A percentile compares a stretch with the other conserved stretches of the same genome.
Evolutionary conservation across 768 basidiomycete genomes (phyloP).

Genomic region (Favolaschia claudopus): DNA sequence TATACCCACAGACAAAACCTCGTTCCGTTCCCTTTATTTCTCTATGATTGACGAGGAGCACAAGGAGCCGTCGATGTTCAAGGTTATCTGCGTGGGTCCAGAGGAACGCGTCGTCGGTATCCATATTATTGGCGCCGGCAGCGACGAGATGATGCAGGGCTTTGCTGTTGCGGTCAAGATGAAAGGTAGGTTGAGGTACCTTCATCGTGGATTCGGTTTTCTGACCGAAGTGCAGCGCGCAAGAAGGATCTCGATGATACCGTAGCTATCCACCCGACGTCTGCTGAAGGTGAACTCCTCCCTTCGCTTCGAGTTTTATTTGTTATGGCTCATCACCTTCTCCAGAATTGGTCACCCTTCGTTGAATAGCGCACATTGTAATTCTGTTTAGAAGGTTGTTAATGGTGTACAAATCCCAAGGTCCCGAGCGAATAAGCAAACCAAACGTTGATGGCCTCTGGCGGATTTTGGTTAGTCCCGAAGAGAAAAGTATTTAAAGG

Average conservation of each 20-base stretch:
- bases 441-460: too few relatives aligned
- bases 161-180: conserved; percentile 98
- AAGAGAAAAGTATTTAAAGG: too few relatives aligned
- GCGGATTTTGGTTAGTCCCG: too few relatives aligned
- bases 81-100: conserved; percentile 84
- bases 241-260: conserved; percentile 88
- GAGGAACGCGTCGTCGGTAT: conserved; percentile 97
- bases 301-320: not conserved
- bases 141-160: conserved; percentile 95
- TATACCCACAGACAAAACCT: conserved; percentile 72
- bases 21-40: conserved; percentile 89
- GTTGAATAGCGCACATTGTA: conserved; percentile 37
- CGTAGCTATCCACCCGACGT: conserved; percentile 92
- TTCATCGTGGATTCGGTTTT: conserved; percentile 20
- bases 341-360: conserved; percentile 65
- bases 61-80: conserved; percentile 96
- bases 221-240: conserved; percentile 51
- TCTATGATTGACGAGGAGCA: conserved; percentile 89
- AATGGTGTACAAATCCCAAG: conserved; percentile 38
- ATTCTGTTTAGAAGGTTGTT: conserved; percentile 44
- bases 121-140: conserved; percentile 90
- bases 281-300: conserved; percentile 69
- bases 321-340: conserved; percentile 4
- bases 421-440: not conserved
- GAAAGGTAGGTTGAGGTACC: conserved; percentile 58